Percentiles rank a stretch among this genome's conserved stretches.
Conservation (phyloP, 2,329 filamentous ascomycete genomes). For the Colletotrichum spinosum region DNA sequence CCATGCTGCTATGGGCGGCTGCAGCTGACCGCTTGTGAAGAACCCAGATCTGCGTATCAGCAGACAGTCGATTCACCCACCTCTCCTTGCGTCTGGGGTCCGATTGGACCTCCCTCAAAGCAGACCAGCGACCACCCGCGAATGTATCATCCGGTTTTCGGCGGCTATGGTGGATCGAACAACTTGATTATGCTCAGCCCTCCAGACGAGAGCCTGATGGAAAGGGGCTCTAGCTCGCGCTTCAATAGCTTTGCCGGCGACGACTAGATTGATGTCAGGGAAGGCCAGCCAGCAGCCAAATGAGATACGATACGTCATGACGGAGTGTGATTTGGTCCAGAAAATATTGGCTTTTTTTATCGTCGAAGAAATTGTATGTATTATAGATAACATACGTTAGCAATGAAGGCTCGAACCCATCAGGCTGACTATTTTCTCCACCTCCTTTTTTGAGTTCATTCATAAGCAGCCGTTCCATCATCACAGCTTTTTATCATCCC, state of each 20-base stretch:
- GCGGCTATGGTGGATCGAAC: constrained; percentile 5
- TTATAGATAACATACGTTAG: constrained; percentile 32
- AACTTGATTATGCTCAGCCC: constrained; percentile 15
- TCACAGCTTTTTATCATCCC: too few species aligned
- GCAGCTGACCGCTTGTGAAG: not conserved
- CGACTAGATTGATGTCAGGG: not conserved
- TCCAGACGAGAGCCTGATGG: not conserved
- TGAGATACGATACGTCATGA: constrained; percentile 31
- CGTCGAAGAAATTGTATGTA: constrained; percentile 24
- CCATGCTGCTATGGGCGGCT: not conserved
- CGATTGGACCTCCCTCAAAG: constrained; percentile 44
- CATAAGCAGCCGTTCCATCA: too few species aligned
- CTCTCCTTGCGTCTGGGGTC: constrained; percentile 44
- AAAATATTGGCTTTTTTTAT: constrained; percentile 9
- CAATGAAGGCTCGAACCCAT: constrained; percentile 3
- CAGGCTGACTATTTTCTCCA: not conserved
- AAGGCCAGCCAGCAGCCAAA: constrained; percentile 17
- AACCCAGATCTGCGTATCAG: constrained; percentile 10
- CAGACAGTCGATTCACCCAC: constrained; percentile 23
- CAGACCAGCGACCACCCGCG: constrained; percentile 17
- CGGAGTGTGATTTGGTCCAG: not conserved
- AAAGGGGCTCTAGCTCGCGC: constrained; percentile 3
- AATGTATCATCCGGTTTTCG: constrained; percentile 11
- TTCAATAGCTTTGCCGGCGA: not conserved
- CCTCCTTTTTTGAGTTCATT: not conserved